Conservation (phyloP, 768 basidiomycete species). For the Mycena vitilis region DNA sequence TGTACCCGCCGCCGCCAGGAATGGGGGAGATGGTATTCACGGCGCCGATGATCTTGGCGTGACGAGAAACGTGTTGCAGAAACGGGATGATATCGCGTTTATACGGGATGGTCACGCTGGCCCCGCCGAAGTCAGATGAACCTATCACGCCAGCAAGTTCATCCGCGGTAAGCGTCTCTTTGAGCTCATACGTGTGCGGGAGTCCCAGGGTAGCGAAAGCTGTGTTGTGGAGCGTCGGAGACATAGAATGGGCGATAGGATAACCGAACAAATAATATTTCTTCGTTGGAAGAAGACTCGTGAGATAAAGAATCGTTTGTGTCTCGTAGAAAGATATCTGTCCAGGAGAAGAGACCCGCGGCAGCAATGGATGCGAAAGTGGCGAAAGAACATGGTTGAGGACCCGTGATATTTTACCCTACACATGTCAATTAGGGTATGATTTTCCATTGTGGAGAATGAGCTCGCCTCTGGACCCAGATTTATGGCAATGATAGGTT, state of each 20-base stretch:
- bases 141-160: slow-evolving; percentile 59
- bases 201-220: slow-evolving; percentile 73
- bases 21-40: slow-evolving; percentile 78
- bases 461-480: slow-evolving; percentile 62
- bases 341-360: slow-evolving; percentile 75
- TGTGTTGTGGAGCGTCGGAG: slow-evolving; percentile 82
- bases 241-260: slow-evolving; percentile 78
- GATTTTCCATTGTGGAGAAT: neutral
- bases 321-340: slow-evolving; percentile 79
- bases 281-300: slow-evolving; percentile 70
- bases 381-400: slow-evolving; percentile 79
- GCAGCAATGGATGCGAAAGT: slow-evolving; percentile 79
- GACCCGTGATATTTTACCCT: slow-evolving; percentile 80
- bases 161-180: slow-evolving; percentile 66
- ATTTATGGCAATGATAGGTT: slow-evolving; percentile 82
- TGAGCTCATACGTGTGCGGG: slow-evolving; percentile 70
- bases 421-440: neutral
- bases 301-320: slow-evolving; percentile 69
- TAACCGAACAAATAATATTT: slow-evolving; percentile 77
- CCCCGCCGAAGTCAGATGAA: slow-evolving; percentile 75
- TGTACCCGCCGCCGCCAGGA: slow-evolving; percentile 54
- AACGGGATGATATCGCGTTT: slow-evolving; percentile 77
- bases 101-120: slow-evolving; percentile 86
- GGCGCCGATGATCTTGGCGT: slow-evolving; percentile 78
- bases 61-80: slow-evolving; percentile 71